phyloP scores from a whole-genome alignment of 2,329 filamentous ascomycete species.

The Penicillium sp. region DNA sequence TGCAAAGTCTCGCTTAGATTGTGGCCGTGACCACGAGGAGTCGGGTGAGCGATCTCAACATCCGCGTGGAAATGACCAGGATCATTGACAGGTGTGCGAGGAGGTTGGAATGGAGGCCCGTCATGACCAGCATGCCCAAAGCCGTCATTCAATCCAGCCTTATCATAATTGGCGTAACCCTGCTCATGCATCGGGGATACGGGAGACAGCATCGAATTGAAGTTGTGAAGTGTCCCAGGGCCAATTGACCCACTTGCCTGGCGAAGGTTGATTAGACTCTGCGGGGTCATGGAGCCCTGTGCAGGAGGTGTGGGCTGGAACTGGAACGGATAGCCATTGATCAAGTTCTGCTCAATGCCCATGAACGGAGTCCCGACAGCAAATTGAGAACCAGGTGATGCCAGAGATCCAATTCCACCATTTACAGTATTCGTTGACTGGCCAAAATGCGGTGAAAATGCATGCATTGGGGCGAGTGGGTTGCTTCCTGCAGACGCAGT shows the following conservation, averaged over 20 bases:
- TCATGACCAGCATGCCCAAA: conserved; percentile 22
- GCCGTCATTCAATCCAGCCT: conserved; percentile 28
- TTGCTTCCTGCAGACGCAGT: conserved; percentile 72
- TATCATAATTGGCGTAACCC: conserved; percentile 29
- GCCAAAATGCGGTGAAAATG: conserved; percentile 58
- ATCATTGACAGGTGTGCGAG: conserved; percentile 29
- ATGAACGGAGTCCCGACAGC: conserved; percentile 56
- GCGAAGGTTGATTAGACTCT: conserved; percentile 41
- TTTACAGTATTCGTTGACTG: conserved; percentile 56
- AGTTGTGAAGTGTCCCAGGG: conserved; percentile 40
- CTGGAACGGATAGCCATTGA: conserved; percentile 63
- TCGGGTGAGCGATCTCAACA: conserved; percentile 56
- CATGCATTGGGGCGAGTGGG: conserved; percentile 55
- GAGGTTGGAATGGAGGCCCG: conserved; percentile 25
- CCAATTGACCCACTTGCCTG: conserved; percentile 56
- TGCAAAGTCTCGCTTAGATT: conserved; percentile 74
- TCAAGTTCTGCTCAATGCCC: conserved; percentile 52
- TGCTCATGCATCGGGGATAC: conserved; percentile 58
- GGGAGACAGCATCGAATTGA: conserved; percentile 55
- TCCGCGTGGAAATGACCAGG: conserved; percentile 41
- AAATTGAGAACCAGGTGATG: conserved; percentile 66
- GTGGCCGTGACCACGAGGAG: conserved; percentile 59
- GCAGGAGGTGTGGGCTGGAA: conserved; percentile 58
- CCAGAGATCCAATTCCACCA: conserved; percentile 59
- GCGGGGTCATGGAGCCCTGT: conserved; percentile 38